Conservation (phyloP, 176 grass and related monocot genomes). For the Avena eriantha region DNA sequence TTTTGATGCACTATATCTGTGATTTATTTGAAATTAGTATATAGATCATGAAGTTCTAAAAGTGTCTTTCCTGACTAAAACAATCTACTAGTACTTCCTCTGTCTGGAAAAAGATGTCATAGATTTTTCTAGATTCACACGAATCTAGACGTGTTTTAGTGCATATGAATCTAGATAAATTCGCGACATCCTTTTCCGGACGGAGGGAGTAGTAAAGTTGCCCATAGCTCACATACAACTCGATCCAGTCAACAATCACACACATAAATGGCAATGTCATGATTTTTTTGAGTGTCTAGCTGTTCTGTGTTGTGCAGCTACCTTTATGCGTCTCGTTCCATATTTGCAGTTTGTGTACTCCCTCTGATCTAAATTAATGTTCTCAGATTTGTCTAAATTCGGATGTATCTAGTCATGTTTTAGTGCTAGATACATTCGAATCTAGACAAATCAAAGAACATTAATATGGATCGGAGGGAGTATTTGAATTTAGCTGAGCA, state of each 20-base stretch:
- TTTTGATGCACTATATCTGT: neutral
- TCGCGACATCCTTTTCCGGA: no score
- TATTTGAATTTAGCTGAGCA: constrained; percentile 9
- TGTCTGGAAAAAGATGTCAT: no score
- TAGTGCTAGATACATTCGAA: no score
- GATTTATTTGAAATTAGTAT: neutral
- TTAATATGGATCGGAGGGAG: no score
- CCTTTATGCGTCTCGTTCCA: neutral
- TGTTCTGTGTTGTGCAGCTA: neutral
- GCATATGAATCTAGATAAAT: no score
- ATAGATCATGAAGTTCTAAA: constrained; percentile 2
- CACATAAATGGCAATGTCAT: constrained; percentile 5
- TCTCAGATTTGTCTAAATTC: no score
- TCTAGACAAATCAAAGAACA: no score
- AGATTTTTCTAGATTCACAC: no score
- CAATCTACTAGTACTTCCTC: neutral
- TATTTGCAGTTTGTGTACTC: constrained; percentile 2
- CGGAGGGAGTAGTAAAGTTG: neutral
- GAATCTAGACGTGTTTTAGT: no score
- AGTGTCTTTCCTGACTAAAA: constrained; percentile 13
- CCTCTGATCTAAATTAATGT: no score
- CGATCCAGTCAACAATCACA: neutral
- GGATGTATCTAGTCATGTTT: no score
- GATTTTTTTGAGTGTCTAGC: constrained; percentile 11
- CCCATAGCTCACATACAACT: constrained; percentile 4